Base-by-base conservation (phyloP, 306 rosid species). In the Parietaria judaica region DNA sequence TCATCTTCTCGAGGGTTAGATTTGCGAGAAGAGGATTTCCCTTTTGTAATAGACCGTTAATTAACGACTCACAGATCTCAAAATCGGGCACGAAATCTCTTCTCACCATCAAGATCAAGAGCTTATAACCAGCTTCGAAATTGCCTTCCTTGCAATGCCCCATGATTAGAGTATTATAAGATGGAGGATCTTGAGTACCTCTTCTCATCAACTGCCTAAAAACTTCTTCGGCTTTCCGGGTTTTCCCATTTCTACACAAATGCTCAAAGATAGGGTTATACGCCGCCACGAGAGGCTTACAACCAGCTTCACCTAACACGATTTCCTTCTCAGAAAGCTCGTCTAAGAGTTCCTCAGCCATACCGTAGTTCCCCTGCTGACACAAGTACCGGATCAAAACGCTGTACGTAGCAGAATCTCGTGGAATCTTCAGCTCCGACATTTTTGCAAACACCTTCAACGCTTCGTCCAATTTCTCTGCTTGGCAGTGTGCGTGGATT, bases 401-500 rank as follows among this genome's bases (percentile, higher is more conserved):
- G 69, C 95, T 78, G 66, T 86, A 89, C 3, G 92, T 82, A 59
- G 89, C 97, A 14, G 97, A 89, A 79, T 89, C 97, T 53, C 76
- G 78, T 7, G 7, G 75, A 9, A 82, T 73, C 73, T 73, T 72
- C 52, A 84, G 63, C 23, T 73, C 83, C 16, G 67, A 57, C 95
- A 89, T 89, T 76, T 69, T 80, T 66, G 56, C 73, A 59, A 86
- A 84, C 54, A 78, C 84, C 66, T 73, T 80, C 45, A 86, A 58
- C 37, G 95, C 95, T 72, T 89, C 95, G 53, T 73, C 79, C 50
- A 82, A 55, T 45, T 84, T 86, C 64, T 85, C 87, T 1, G 79
- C 78, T 67, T 64, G 51, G 69, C 89, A 86, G 31, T 89, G 89
- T 6, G 78, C 70, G 65, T 80, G 81, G 69, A 86, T 78, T 61